These are phyloP conservation scores for Thamnidium elegans DNA, from an alignment of 192 early-diverging fungal species.

Conservation along the genomic window DNA sequence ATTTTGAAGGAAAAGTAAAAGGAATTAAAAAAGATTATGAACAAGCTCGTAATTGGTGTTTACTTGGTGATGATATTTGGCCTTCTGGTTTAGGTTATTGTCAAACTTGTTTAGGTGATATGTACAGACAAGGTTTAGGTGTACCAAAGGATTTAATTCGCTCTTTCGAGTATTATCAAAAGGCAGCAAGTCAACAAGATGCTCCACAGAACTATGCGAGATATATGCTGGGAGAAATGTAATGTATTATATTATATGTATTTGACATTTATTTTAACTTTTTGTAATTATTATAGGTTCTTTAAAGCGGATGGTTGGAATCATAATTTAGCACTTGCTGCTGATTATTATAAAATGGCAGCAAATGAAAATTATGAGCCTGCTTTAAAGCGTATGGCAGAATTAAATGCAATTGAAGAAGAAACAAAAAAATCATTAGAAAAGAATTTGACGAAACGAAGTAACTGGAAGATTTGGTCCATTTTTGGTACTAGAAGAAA, in stretches of 20 bases:
- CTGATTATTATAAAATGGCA: constrained; percentile 21
- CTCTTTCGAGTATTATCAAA: constrained; percentile 35
- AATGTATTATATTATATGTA: constrained; percentile 1
- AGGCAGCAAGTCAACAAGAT: constrained; percentile 35
- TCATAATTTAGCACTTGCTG: constrained; percentile 17
- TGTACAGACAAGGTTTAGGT: constrained; percentile 28
- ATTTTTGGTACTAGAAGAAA: constrained; percentile 11
- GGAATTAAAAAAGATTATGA: constrained; percentile 25
- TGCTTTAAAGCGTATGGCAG: constrained; percentile 8
- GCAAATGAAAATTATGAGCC: constrained; percentile 20
- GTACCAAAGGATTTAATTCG: constrained; percentile 24
- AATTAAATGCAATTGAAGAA: constrained; percentile 12
- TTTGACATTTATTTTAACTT: not conserved
- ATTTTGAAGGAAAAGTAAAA: constrained; percentile 22
- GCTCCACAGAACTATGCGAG: constrained; percentile 36
- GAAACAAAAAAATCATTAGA: not conserved
- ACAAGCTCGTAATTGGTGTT: constrained; percentile 26
- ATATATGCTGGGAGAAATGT: constrained; percentile 35
- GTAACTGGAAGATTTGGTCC: constrained; percentile 12
- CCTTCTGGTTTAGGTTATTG: constrained; percentile 38
- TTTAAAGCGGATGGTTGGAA: constrained; percentile 21
- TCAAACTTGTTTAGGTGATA: constrained; percentile 32
- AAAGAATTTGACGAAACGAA: not conserved
- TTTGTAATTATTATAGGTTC: constrained; percentile 4
- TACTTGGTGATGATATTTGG: constrained; percentile 33